Percentiles rank a stretch among this genome's conserved stretches.
Evolutionary conservation across 192 early-diverging fungal genomes (phyloP).

Genomic region (Gigaspora rosea): DNA sequence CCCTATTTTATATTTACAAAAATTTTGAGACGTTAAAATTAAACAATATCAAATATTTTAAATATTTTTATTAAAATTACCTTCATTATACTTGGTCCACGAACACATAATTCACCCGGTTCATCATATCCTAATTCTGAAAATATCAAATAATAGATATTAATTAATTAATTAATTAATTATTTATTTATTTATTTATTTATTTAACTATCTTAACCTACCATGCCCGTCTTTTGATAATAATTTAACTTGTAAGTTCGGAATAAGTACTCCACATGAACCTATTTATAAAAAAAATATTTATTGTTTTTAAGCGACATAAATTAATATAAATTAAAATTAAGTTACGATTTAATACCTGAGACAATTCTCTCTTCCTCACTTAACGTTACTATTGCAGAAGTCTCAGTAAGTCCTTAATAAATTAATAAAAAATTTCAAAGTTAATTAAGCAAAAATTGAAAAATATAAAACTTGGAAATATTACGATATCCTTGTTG

Average conservation of each 20-base stretch:
- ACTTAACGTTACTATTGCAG: conserved; percentile 52
- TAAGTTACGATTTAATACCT: conserved; percentile 30
- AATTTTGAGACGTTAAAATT: too few relatives aligned
- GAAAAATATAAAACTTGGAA: background rate
- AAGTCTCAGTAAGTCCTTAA: conserved; percentile 55
- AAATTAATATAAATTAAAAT: background rate
- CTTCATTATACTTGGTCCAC: conserved; percentile 86
- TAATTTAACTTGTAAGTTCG: conserved; percentile 72
- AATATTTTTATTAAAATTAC: conserved; percentile 37
- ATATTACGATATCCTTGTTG: conserved; percentile 68
- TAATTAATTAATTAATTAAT: too few relatives aligned
- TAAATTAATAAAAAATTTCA: background rate
- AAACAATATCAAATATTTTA: too few relatives aligned
- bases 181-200: conserved; percentile 54
- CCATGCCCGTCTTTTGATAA: conserved; percentile 45
- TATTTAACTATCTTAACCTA: too few relatives aligned
- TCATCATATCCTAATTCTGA: conserved; percentile 55
- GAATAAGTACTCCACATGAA: conserved; percentile 64
- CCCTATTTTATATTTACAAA: conserved; percentile 35
- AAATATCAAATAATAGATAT: background rate
- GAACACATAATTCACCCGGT: conserved; percentile 82
- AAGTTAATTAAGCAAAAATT: conserved; percentile 7
- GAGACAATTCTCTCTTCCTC: conserved; percentile 31
- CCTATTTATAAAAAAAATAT: conserved; percentile 39
- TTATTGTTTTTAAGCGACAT: background rate